A percentile compares a stretch with the other conserved stretches of the same genome.
phyloP scores from a whole-genome alignment of 257 asterid species.

The Solanum gandarillasii region DNA sequence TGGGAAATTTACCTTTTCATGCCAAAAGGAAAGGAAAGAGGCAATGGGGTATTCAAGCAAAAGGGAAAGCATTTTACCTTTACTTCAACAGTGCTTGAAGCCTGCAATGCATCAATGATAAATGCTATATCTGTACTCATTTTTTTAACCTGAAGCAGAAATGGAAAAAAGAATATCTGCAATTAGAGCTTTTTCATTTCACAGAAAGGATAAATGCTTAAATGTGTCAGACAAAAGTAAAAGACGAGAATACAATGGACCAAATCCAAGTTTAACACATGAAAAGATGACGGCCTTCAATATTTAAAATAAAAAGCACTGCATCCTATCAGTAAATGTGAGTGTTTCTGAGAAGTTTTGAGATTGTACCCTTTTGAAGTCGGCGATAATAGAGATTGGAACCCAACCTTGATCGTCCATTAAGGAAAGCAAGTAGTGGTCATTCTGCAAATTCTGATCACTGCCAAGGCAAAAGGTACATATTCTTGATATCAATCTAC shows the following conservation, averaged over 20 bases:
- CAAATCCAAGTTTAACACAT: neutral
- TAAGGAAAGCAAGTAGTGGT: constrained; percentile 61
- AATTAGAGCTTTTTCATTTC: neutral
- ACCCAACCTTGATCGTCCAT: constrained; percentile 97
- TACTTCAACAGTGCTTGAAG: constrained; percentile 75
- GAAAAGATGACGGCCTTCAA: neutral
- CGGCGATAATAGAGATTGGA: constrained; percentile 55
- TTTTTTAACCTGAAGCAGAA: constrained; percentile 52
- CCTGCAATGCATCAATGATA: constrained; percentile 66
- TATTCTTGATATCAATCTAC: neutral
- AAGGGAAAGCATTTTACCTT: constrained; percentile 35
- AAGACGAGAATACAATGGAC: neutral
- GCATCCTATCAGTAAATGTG: neutral
- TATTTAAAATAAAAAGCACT: neutral
- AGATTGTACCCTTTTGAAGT: constrained; percentile 62
- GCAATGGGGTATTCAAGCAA: neutral
- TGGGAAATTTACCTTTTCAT: neutral
- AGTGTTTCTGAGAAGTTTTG: neutral
- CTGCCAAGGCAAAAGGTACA: constrained; percentile 31
- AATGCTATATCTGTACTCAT: constrained; percentile 63
- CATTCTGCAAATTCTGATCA: constrained; percentile 67
- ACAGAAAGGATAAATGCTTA: neutral
- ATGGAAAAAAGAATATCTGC: neutral
- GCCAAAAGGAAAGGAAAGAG: neutral
- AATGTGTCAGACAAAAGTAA: neutral